phyloP scores from a whole-genome alignment of 768 basidiomycete genomes.

The Pholiota microspora region DNA sequence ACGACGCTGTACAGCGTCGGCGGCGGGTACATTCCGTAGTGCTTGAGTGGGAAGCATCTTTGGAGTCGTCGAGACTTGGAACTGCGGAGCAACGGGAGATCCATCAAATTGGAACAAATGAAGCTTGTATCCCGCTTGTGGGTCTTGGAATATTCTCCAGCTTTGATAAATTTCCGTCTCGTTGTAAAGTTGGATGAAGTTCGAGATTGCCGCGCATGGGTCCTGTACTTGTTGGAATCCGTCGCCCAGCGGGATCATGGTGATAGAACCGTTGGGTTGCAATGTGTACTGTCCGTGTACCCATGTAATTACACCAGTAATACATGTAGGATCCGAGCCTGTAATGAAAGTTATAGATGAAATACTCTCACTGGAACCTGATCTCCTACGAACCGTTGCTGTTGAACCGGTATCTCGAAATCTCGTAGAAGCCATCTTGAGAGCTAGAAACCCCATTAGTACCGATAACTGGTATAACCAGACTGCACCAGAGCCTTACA shows the following conservation, averaged over 20 bases:
- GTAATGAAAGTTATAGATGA: conserved; percentile 3
- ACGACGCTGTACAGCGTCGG: conserved; percentile 16
- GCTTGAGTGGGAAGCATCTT: conserved; percentile 81
- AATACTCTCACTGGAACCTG: conserved; percentile 1
- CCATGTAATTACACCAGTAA: conserved; percentile 86
- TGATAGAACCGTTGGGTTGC: conserved; percentile 76
- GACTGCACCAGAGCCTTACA: conserved; percentile 53
- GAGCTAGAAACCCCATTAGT: conserved; percentile 43
- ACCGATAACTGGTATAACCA: neutral
- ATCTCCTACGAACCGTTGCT: conserved; percentile 65
- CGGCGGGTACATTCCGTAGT: conserved; percentile 53
- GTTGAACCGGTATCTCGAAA: conserved; percentile 86
- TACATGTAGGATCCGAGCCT: conserved; percentile 87
- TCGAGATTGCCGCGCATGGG: conserved; percentile 85
- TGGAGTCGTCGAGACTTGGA: conserved; percentile 65
- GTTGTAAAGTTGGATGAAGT: conserved; percentile 86
- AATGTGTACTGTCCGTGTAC: conserved; percentile 79
- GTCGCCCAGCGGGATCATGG: conserved; percentile 73
- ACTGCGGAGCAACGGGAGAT: conserved; percentile 67
- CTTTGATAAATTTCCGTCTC: conserved; percentile 57
- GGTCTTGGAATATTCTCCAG: conserved; percentile 78
- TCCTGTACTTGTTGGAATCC: conserved; percentile 96
- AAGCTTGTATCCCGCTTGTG: conserved; percentile 59
- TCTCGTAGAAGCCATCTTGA: conserved; percentile 76
- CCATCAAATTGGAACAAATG: conserved; percentile 82